Percentiles rank a stretch among this genome's conserved stretches.
Evolutionary conservation across 2,329 filamentous ascomycete species (phyloP).

Genomic region (Epichloe amarillans): DNA sequence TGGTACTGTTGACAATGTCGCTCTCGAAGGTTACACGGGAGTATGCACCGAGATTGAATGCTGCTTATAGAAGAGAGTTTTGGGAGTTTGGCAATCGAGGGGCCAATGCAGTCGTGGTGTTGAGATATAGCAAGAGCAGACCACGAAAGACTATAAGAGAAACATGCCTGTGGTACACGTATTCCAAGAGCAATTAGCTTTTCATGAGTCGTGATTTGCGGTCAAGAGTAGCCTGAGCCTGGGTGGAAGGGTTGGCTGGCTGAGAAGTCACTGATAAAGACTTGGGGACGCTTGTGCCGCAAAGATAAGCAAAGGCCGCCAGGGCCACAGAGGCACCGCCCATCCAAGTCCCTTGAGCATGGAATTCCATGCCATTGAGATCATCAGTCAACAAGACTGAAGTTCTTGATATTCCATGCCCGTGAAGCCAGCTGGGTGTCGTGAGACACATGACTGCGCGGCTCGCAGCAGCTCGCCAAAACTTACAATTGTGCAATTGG

Average conservation of each 20-base stretch:
- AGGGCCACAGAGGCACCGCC: not conserved
- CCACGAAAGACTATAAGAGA: not conserved
- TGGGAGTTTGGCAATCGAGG: not conserved
- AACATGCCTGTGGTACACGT: not conserved
- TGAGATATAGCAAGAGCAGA: not conserved
- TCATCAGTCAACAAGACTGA: not conserved
- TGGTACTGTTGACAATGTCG: conserved; percentile 34
- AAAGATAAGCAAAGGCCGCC: conserved; percentile 5
- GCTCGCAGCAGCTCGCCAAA: not conserved
- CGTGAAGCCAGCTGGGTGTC: not conserved
- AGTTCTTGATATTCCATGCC: not conserved
- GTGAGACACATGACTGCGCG: not conserved
- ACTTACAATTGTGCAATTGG: conserved; percentile 6
- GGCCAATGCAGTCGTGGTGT: not conserved
- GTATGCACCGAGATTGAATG: not conserved
- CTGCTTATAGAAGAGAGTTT: not conserved
- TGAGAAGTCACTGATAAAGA: conserved; percentile 4
- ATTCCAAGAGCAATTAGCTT: not conserved
- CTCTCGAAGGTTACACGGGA: not conserved
- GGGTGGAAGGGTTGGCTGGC: not conserved
- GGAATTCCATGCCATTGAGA: not conserved
- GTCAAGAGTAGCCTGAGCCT: not conserved
- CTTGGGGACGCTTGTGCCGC: not conserved
- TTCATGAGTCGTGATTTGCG: not conserved
- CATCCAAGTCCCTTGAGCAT: not conserved